Evolutionary conservation across 2,329 filamentous ascomycete genomes (phyloP).

Genomic region (Colletotrichum eremochloae): DNA sequence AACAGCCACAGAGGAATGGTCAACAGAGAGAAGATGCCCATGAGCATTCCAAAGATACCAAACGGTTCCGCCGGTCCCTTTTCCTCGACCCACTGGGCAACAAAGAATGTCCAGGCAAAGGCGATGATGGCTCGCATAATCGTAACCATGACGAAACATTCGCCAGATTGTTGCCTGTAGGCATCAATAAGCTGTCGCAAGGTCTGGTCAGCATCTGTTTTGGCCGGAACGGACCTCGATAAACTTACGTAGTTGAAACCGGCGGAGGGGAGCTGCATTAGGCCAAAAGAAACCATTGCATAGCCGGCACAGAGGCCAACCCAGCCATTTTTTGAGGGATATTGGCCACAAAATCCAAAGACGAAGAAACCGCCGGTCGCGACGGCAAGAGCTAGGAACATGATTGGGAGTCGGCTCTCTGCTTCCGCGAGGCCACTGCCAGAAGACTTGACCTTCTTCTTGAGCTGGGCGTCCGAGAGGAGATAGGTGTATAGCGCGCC

Average conservation of each 20-base stretch:
- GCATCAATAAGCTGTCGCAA: conserved; percentile 62
- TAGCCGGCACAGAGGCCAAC: conserved; percentile 52
- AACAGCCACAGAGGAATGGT: conserved; percentile 51
- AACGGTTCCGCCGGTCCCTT: conserved; percentile 62
- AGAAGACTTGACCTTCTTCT: conserved; percentile 43
- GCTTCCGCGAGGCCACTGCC: conserved; percentile 51
- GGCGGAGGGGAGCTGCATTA: conserved; percentile 55
- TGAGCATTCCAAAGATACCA: conserved; percentile 65
- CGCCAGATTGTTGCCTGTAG: conserved; percentile 60
- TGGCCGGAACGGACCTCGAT: not conserved
- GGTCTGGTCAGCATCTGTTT: not conserved
- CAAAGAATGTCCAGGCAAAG: conserved; percentile 69
- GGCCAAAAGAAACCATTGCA: conserved; percentile 54
- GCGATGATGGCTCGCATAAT: conserved; percentile 62
- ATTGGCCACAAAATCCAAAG: conserved; percentile 54
- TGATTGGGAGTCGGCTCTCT: conserved; percentile 50
- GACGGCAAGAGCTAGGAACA: conserved; percentile 49
- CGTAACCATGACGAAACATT: conserved; percentile 68
- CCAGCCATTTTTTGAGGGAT: conserved; percentile 50
- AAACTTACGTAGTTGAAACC: conserved; percentile 56
- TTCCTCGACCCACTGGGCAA: conserved; percentile 59
- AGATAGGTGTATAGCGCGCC: conserved; percentile 49
- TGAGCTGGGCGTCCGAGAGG: conserved; percentile 46
- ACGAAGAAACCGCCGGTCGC: conserved; percentile 52
- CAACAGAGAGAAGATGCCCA: conserved; percentile 61